Percentiles rank a stretch among this genome's conserved stretches.
Conservation (phyloP, 257 asterid species). For the Plantago major region DNA sequence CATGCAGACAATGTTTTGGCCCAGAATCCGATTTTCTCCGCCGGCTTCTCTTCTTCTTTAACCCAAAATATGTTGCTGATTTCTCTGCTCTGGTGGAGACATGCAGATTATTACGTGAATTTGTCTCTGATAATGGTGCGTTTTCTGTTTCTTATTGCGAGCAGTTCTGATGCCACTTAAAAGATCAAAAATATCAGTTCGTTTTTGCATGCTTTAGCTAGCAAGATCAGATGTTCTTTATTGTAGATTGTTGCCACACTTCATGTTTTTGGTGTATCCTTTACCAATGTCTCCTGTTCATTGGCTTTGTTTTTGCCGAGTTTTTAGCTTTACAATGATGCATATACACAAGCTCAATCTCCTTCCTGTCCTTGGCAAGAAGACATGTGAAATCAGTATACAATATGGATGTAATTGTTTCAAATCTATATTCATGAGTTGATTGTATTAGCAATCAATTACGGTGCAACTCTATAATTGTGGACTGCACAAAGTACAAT, state of each 20-base stretch:
- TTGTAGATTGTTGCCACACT: slow-evolving; percentile 4
- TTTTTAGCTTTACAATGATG: too few relatives aligned
- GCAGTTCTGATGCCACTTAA: slow-evolving; percentile 2
- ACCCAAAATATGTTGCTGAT: slow-evolving; percentile 67
- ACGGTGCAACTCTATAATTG: background rate
- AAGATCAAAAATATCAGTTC: background rate
- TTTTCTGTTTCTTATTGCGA: slow-evolving; percentile 21
- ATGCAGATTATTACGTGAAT: slow-evolving; percentile 64
- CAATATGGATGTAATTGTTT: background rate
- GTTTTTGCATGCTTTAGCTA: background rate
- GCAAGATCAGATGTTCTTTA: slow-evolving; percentile 10
- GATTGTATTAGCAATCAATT: background rate
- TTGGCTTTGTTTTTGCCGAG: too few relatives aligned
- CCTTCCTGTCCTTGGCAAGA: slow-evolving; percentile 1
- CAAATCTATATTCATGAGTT: background rate
- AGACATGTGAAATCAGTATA: background rate
- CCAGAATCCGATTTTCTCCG: slow-evolving; percentile 73
- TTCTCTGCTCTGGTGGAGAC: slow-evolving; percentile 75
- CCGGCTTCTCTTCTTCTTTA: slow-evolving; percentile 83
- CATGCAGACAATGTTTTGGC: slow-evolving; percentile 79
- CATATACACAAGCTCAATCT: too few relatives aligned
- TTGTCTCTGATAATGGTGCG: slow-evolving; percentile 62
- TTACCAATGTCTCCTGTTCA: background rate
- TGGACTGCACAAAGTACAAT: background rate
- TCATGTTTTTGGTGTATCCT: background rate